Evolutionary conservation across 1,139 yeast genomes (phyloP), one percentile per base, ranked within the genome.

Genomic region (Candida pseudoviswanathii): DNA sequence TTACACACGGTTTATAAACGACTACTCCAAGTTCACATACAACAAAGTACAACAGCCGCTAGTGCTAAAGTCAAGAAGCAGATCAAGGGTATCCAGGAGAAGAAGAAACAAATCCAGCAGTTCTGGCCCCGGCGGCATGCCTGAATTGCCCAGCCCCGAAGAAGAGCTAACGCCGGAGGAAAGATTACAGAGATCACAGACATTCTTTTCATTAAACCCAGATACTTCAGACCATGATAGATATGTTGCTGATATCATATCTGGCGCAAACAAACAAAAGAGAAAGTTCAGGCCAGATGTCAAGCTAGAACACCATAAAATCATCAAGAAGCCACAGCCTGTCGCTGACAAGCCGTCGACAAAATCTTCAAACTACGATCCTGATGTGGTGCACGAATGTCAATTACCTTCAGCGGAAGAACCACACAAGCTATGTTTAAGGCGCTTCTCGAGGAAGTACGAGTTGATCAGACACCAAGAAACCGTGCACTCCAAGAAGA

Each of bases 391-490:
- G 1, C 81, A 76, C 54, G 81, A 76, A 57, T 76, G 81, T 59
- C 80, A 74, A 54, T 62, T 76, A 31, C 74, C 80, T 2, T 73
- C 78, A 1, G 73, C 80, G 5, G 81, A 76, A 54, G 77, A 71
- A 45, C 75, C 78, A 3, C 66, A 85, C 43, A 75, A 78, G 56
- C 78, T 82, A 47, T 92, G 98, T 66, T 73, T 82, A 57, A 89
- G 96, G 60, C 81, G 87, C 54, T 94, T 94, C 65, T 90, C 97
- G 16, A 80, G 99, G 59, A 96, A 97, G 31, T 94, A 94, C 63
- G 99, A 94, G 71, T 77, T 94, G 62, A 87, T 92, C 30, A 82
- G 99, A 60, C 98, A 94, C 67, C 97, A 92, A 69, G 97, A 94
- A 64, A 92, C 98, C 0, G 94, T 94, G 48, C 99, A 94, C 67